Evolutionary conservation across 495 filamentous ascomycete species (phyloP), one percentile per base, ranked within the genome.

Genomic region (Xylaria telfairii): DNA sequence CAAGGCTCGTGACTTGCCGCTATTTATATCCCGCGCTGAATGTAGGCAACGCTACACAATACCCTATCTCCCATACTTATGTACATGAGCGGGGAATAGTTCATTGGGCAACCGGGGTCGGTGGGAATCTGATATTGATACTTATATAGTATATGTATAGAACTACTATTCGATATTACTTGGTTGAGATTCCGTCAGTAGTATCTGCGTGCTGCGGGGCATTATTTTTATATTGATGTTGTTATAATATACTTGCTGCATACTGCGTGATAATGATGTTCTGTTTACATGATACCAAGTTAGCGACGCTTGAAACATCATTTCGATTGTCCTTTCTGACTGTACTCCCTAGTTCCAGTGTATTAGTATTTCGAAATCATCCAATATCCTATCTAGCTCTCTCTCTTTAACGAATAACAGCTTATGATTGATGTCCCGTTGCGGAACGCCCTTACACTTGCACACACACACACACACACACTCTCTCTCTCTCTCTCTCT

Each of bases 11-110:
- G 46, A 51, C 30, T 24, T 54, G 47, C 54, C 28, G 17, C 49
- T 66, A 66, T 53, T 66, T 54, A 39, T 65, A 65, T 51, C 44
- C 56, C 21, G 41, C 10, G 59, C 59, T 62, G 41, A 63, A 63
- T n/a, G 26, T 15, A 24, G 3, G 8, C 13, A 3, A 26, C 15
- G 32, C 56, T 37, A 37, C 32, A n/a, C 56, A 10, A 32, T 54
- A n/a, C n/a, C n/a, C n/a, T n/a, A n/a, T n/a, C n/a, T n/a, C n/a
- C n/a, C n/a, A n/a, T n/a, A n/a, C n/a, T n/a, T n/a, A n/a, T n/a
- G n/a, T n/a, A n/a, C n/a, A n/a, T n/a, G n/a, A n/a, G n/a, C n/a
- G n/a, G 42, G 42, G 17, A 12, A 41, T 12, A 10, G 39, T 41
- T 41, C 15, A n/a, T 4, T 53, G 10, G 24, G 24, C 1, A 21